phyloP scores from a whole-genome alignment of 768 basidiomycete species.

The Gelatoporia subvermispora region DNA sequence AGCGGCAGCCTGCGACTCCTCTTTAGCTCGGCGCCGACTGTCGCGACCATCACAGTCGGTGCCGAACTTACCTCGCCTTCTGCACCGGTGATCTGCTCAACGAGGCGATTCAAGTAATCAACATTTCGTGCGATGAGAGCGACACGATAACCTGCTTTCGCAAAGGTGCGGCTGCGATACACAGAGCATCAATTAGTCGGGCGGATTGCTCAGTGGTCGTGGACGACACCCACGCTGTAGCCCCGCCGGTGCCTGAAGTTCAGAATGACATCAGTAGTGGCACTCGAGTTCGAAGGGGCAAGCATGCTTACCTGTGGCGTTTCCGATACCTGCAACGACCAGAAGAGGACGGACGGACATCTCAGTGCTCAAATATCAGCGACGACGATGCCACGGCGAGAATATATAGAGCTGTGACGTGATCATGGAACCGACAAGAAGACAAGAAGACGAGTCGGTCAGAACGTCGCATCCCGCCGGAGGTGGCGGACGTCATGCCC shows the following conservation, averaged over 20 bases:
- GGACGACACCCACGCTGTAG: constrained; percentile 29
- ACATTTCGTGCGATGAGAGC: constrained; percentile 32
- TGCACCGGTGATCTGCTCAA: constrained; percentile 24
- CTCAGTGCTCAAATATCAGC: no score
- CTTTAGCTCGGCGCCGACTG: neutral
- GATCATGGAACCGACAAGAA: no score
- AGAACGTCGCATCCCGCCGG: no score
- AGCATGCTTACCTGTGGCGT: constrained; percentile 26
- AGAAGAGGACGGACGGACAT: constrained; percentile 29
- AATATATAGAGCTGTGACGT: no score
- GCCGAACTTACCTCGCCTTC: constrained; percentile 27
- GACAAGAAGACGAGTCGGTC: no score
- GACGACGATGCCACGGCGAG: no score
- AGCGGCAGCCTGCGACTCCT: constrained; percentile 26
- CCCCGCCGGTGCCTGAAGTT: constrained; percentile 30
- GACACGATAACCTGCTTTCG: constrained; percentile 33
- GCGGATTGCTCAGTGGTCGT: neutral
- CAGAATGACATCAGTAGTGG: neutral
- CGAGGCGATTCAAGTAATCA: constrained; percentile 25
- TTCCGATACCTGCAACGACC: constrained; percentile 39
- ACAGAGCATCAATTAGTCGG: neutral
- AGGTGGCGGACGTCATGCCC: no score
- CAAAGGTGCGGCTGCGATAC: constrained; percentile 27
- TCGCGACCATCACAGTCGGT: neutral
- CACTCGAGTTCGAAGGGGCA: neutral